phyloP scores from a whole-genome alignment of 371 early-diverging fungal species.

The Mucor lusitanicus region DNA sequence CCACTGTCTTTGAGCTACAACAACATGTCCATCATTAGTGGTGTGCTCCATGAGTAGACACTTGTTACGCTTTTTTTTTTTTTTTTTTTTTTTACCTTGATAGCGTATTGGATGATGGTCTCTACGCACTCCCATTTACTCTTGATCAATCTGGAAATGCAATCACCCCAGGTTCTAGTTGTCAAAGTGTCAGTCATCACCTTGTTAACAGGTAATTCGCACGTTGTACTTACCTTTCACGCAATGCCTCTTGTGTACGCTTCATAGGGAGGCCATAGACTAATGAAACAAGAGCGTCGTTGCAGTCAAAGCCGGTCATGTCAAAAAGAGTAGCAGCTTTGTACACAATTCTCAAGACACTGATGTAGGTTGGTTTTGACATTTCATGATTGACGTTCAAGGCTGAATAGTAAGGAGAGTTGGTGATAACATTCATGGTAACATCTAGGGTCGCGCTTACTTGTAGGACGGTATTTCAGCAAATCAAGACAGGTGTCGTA shows the following conservation, averaged over 20 bases:
- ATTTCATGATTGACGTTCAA: conserved; percentile 32
- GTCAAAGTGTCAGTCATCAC: background rate
- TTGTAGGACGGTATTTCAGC: conserved; percentile 17
- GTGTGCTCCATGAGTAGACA: too few species aligned
- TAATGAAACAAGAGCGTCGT: conserved; percentile 14
- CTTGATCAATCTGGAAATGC: conserved; percentile 34
- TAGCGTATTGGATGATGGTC: conserved; percentile 29
- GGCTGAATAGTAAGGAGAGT: background rate
- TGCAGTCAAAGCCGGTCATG: conserved; percentile 19
- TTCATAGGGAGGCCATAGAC: conserved; percentile 25
- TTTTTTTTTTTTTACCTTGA: too few species aligned
- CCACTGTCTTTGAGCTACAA: conserved; percentile 1
- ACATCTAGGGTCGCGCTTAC: too few species aligned
- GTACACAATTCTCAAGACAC: conserved; percentile 27
- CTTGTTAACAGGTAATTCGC: background rate
- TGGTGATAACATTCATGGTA: too few species aligned
- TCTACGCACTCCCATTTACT: conserved; percentile 43
- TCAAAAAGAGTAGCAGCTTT: conserved; percentile 16
- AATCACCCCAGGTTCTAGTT: conserved; percentile 41
- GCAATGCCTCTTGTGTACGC: conserved; percentile 38
- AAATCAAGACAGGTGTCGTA: conserved; percentile 18
- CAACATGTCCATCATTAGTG: too few species aligned
- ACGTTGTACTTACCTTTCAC: conserved; percentile 37
- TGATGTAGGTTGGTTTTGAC: conserved; percentile 27
- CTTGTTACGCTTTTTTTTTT: too few species aligned